Evolutionary conservation across 768 basidiomycete genomes (phyloP), one percentile per base, ranked within the genome.

Genomic region (Podaxis rugospora): DNA sequence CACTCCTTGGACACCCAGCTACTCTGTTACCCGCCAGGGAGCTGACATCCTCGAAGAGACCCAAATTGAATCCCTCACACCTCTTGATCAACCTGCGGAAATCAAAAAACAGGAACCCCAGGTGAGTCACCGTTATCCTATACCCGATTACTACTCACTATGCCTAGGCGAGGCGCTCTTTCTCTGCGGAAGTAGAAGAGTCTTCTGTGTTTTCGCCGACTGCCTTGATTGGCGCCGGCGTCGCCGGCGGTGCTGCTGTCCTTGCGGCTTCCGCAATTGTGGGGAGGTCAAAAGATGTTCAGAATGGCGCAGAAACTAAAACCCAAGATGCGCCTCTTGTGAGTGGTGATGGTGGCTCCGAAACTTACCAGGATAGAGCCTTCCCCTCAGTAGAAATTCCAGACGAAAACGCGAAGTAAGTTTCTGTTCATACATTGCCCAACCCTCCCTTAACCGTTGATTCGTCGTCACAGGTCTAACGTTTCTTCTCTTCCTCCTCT

Each of bases 11-110:
- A 64, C 67, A 5, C 63, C 67, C 2, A 68, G 67, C 40, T 66
- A 68, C 52, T 68, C 63, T 13, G 66, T 68, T 36, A 66, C 62
- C 3, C 52, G 42, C 3, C 67, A 68, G 54, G 67, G 67, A 5
- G 23, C 63, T 44, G 61, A 54, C 54, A 35, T 51, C 5, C 6
- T 53, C 9, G 50, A 59, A n/a, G 59, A 56, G 28, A 32, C 61
- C 10, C 36, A 16, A 18, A 42, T 59, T 21, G 65, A 54, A 28
- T 36, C 55, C 16, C 37, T 56, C 9, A 23, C 49, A 11, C 23
- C 42, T 23, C 55, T 9, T 42, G 25, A 27, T 39, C 49, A 40
- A 37, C 55, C 46, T 13, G 51, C 37, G 3, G 56, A 47, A 5
- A 25, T 23, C 10, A 37, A 23, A 23, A 49, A 18, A 35, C 23